Evolutionary conservation across 2,329 filamentous ascomycete species (phyloP), one percentile per base, ranked within the genome.

Genomic region (Pseudogymnoascus sp.): DNA sequence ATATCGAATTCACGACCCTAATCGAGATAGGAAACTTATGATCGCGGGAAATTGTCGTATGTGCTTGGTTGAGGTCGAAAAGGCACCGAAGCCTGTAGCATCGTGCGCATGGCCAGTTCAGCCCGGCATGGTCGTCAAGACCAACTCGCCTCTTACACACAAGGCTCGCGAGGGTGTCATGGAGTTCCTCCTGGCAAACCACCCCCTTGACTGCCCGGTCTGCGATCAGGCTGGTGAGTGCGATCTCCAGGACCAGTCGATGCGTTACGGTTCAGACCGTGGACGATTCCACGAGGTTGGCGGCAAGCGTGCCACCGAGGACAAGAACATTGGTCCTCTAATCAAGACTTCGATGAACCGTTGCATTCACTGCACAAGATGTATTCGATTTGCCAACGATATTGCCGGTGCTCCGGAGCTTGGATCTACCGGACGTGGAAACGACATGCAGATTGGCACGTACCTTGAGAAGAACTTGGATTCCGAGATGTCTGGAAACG

Each of bases 311-410:
- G 95, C 92, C 26, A 93, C 97, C 40, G 95, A 99, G 80, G 95
- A 99, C 79, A 99, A 99, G 85, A 97, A 99, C 78, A 97, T 99
- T 73, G 95, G 95, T 37, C 95, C 95, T 62, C 78, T 99, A 70
- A 90, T 99, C 80, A 99, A 99, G 86, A 99, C 95, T 3, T 99
- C 95, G 60, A 99, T 99, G 95, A 99, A 99, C 83, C 86, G 95
- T 76, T 99, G 95, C 78, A 99, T 99, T 73, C 95, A 99, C 82
- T 99, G 95, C 83, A 99, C 95, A 68, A 87, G 95, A 73, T 99
- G 95, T 79, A 86, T 99, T 71, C 92, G 95, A 74, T 99, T 99
- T 78, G 90, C 95, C 75, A 99, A 97, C 78, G 95, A 99, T 73
- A 83, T 99, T 73, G 95, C 95, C 67, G 95, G 95, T 72, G 95